Base-by-base conservation (phyloP, 306 rosid species). In the cucumber (Cucumis sativus) region DNA sequence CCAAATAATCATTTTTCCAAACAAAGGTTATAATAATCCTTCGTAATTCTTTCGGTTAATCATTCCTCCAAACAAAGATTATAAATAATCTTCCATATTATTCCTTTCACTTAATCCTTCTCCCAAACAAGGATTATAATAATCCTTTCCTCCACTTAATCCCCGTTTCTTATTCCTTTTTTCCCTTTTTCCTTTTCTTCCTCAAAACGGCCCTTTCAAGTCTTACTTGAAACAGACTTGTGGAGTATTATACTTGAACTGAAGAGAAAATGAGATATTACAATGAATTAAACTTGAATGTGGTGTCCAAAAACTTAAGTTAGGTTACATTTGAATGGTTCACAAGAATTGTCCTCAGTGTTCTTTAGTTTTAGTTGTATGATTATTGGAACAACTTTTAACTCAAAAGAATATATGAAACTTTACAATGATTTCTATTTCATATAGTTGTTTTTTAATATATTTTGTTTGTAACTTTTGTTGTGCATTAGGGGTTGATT, bases 401-500 rank as follows among this genome's bases (percentile, higher is more conserved):
- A 51, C 76, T 25, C 17, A 16, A 16, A 7, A 49, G 14, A 51
- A 25, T 51, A n/a, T 3, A 14, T 54, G 61, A 49, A 51, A 16
- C 23, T 28, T 28, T 8, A n/a, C 33, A 49, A 8, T 72, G 43
- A 9, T 72, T 52, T 28, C 5, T 47, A 33, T 71, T 51, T 16
- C 55, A 33, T 30, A 4, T 25, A 23, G 61, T 17, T 47, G 15
- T 49, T 17, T 16, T 47, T 59, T 75, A 30, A 51, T n/a, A n/a
- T 57, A n/a, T 57, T 28, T 28, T 66, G 33, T 54, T 25, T 63
- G 57, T 63, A 30, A 28, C 37, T 66, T 17, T 61, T 74, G 51
- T 39, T 83, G 71, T 86, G 86, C 73, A 43, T 40, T 77, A 95
- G 99, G 99, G 35, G 93, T 95, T 81, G 97, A 90, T 78, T 83